A percentile compares a stretch with the other conserved stretches of the same genome.
Evolutionary conservation across 2,329 filamentous ascomycete species (phyloP).

Genomic region (Fusarium chaquense): DNA sequence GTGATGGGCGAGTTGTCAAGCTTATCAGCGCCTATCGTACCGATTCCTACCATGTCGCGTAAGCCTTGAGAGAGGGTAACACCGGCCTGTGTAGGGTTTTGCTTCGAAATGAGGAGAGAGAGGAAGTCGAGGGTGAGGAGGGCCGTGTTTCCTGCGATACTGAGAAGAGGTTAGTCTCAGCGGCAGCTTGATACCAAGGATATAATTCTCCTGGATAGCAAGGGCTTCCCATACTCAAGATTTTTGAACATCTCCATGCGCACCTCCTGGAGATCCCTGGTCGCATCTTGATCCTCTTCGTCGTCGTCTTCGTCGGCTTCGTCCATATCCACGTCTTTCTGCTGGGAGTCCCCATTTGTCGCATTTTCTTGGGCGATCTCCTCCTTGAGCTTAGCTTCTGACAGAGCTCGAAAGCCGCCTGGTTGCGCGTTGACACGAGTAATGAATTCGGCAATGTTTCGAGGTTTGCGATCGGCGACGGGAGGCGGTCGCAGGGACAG

Average conservation of each 20-base stretch:
- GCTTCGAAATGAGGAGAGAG: slow-evolving; percentile 85
- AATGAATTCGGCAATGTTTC: slow-evolving; percentile 79
- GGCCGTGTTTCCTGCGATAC: slow-evolving; percentile 64
- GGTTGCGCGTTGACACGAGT: slow-evolving; percentile 81
- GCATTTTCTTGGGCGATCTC: slow-evolving; percentile 67
- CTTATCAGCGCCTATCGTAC: slow-evolving; percentile 77
- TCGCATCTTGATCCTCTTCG: slow-evolving; percentile 55
- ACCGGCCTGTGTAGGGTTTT: slow-evolving; percentile 77
- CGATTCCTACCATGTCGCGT: slow-evolving; percentile 77
- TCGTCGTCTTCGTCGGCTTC: slow-evolving; percentile 60
- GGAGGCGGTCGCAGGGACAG: slow-evolving; percentile 60
- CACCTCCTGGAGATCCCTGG: slow-evolving; percentile 61
- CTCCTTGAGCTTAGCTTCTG: slow-evolving; percentile 76
- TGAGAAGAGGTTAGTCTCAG: slow-evolving; percentile 34
- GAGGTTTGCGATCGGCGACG: slow-evolving; percentile 66
- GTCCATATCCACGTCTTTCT: slow-evolving; percentile 60
- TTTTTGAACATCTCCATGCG: slow-evolving; percentile 68
- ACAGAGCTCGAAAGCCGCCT: slow-evolving; percentile 84
- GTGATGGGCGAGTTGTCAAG: slow-evolving; percentile 71
- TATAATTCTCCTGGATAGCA: neutral
- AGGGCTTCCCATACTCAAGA: slow-evolving; percentile 64
- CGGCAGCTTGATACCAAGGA: no score
- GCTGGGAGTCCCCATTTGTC: slow-evolving; percentile 58
- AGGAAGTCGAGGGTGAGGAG: slow-evolving; percentile 83
- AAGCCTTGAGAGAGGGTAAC: slow-evolving; percentile 77